Conservation (phyloP, 441 rosid species). For the Melianthus villosus region DNA sequence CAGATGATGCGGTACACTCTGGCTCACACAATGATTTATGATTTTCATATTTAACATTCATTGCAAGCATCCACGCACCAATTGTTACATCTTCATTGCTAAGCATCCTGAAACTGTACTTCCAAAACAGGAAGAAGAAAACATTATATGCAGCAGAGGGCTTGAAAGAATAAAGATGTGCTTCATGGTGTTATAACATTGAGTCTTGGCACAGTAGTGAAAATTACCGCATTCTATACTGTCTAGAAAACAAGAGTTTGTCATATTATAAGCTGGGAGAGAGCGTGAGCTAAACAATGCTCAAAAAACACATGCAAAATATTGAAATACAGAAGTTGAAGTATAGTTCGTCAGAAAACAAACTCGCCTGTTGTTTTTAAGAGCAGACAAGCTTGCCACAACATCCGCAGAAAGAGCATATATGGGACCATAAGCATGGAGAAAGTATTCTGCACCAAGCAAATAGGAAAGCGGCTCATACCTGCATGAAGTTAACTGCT, state of each 20-base stretch:
- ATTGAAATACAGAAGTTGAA: too few relatives aligned
- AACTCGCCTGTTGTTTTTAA: conserved; percentile 62
- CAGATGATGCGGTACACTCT: conserved; percentile 45
- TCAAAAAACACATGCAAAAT: too few relatives aligned
- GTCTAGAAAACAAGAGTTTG: too few relatives aligned
- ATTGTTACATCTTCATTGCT: conserved; percentile 94
- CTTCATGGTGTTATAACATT: too few relatives aligned
- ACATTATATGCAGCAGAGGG: not conserved
- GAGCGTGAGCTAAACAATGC: too few relatives aligned
- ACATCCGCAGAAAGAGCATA: conserved; percentile 91
- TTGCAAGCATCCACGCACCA: conserved; percentile 95
- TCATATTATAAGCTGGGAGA: too few relatives aligned
- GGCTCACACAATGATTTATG: conserved; percentile 44
- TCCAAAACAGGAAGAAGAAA: conserved; percentile 10
- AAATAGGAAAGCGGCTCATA: conserved; percentile 59
- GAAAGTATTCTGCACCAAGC: conserved; percentile 75
- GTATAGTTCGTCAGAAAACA: conserved; percentile 7
- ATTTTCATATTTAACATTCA: conserved; percentile 85
- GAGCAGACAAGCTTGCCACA: conserved; percentile 71
- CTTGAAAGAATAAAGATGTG: not conserved
- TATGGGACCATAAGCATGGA: conserved; percentile 91
- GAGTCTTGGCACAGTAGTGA: too few relatives aligned
- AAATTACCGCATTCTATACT: too few relatives aligned
- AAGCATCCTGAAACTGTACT: conserved; percentile 72
- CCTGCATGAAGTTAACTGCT: conserved; percentile 31